Conservation (phyloP, 345 rosid species). For the Clausena lansium region DNA sequence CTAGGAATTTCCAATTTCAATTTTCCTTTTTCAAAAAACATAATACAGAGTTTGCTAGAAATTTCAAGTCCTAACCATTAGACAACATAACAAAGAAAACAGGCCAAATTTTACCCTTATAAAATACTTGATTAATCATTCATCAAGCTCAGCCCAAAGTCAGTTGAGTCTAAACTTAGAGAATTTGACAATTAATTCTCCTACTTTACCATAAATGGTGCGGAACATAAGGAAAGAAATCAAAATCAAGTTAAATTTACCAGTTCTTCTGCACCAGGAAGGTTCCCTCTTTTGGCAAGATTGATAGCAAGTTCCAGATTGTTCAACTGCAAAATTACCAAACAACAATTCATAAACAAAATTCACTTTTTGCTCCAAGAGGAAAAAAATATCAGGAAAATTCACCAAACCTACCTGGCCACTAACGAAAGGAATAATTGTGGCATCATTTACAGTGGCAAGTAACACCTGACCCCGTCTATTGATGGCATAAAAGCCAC, state of each 20-base stretch:
- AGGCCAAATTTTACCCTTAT: too few relatives aligned
- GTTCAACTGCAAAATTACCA: conserved; percentile 53
- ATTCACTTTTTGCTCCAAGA: neutral
- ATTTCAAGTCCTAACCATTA: too few relatives aligned
- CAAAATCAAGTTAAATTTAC: conserved; percentile 33
- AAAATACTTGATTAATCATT: too few relatives aligned
- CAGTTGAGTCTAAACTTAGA: too few relatives aligned
- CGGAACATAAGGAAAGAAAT: neutral
- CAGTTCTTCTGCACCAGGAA: conserved; percentile 99
- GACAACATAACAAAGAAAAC: too few relatives aligned
- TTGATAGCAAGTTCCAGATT: conserved; percentile 97
- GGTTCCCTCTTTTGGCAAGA: conserved; percentile 99
- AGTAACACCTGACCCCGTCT: conserved; percentile 86
- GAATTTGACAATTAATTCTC: too few relatives aligned
- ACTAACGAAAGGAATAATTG: conserved; percentile 90
- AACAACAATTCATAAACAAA: neutral
- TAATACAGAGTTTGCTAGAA: too few relatives aligned
- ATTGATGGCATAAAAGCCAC: conserved; percentile 92
- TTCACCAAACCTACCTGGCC: conserved; percentile 66
- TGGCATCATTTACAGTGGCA: conserved; percentile 92
- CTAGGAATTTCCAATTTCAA: too few relatives aligned
- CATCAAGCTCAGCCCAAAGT: too few relatives aligned
- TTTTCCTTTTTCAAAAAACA: too few relatives aligned
- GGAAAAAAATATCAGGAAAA: neutral
- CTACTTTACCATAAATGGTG: too few relatives aligned